Conservation (phyloP, 1,139 yeast genomes). For the Yamadazyma songkhlaensis region DNA sequence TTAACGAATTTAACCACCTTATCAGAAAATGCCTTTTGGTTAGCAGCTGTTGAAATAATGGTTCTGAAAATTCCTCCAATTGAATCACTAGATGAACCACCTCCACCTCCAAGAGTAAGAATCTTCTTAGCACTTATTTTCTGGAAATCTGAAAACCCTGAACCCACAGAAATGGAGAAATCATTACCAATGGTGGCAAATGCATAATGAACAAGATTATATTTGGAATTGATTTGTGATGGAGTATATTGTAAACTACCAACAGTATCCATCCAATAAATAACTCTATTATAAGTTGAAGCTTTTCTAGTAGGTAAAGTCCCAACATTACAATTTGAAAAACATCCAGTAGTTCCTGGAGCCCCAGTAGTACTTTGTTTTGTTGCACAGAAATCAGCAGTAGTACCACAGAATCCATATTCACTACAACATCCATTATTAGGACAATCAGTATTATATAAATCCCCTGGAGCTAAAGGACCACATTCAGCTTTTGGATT, state of each 20-base stretch:
- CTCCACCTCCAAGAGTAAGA: slow-evolving; percentile 17
- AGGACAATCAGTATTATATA: slow-evolving; percentile 8
- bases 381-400: slow-evolving; percentile 13
- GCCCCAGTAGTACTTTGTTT: slow-evolving; percentile 7
- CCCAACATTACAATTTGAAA: slow-evolving; percentile 18
- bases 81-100: slow-evolving; percentile 12
- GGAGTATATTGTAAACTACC: slow-evolving; percentile 13
- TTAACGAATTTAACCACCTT: slow-evolving; percentile 14
- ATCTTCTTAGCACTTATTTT: slow-evolving; percentile 10
- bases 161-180: slow-evolving; percentile 9
- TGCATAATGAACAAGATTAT: slow-evolving; percentile 17
- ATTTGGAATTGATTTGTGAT: slow-evolving; percentile 8
- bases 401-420: slow-evolving; percentile 16
- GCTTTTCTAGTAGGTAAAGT: slow-evolving; percentile 14
- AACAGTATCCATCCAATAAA: slow-evolving; percentile 18
- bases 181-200: slow-evolving; percentile 15
- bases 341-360: slow-evolving; percentile 16
- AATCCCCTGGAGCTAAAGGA: slow-evolving; percentile 16
- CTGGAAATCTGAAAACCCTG: slow-evolving; percentile 3
- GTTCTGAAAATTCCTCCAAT: slow-evolving; percentile 13
- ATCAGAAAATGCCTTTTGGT: slow-evolving; percentile 15
- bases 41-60: slow-evolving; percentile 10
- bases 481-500: slow-evolving; percentile 16
- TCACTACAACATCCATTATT: slow-evolving; percentile 18
- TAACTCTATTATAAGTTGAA: slow-evolving; percentile 14